Percentiles rank a stretch among this genome's conserved stretches.
Evolutionary conservation across 768 basidiomycete genomes (phyloP).

Genomic region (Auriscalpium orientale): DNA sequence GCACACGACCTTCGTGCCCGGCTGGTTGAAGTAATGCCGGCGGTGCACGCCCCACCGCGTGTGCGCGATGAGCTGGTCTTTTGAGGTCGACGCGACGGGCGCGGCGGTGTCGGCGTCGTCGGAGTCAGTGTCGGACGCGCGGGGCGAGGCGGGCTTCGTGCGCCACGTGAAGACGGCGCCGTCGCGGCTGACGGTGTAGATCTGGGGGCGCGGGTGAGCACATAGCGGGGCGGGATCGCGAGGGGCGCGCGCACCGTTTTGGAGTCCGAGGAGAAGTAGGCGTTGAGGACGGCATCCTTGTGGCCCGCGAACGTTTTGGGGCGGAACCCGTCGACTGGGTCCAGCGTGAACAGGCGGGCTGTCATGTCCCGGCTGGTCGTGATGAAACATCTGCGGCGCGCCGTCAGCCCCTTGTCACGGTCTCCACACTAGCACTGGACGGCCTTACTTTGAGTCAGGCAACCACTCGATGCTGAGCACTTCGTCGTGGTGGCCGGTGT

Average conservation of each 20-base stretch:
- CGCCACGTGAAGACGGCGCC: constrained; percentile 96
- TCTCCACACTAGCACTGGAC: not conserved
- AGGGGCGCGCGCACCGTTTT: constrained; percentile 47
- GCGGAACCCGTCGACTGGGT: constrained; percentile 87
- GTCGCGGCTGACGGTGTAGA: constrained; percentile 93
- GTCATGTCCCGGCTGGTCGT: constrained; percentile 98
- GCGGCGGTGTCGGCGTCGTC: constrained; percentile 45
- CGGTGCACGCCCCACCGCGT: constrained; percentile 91
- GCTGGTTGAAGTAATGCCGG: constrained; percentile 86
- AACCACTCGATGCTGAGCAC: constrained; percentile 87
- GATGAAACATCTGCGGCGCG: constrained; percentile 69
- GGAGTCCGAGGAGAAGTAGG: constrained; percentile 81
- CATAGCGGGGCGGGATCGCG: not conserved
- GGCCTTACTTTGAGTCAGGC: constrained; percentile 72
- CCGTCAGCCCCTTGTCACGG: too few relatives aligned
- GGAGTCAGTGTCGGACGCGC: constrained; percentile 41
- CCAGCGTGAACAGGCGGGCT: constrained; percentile 82
- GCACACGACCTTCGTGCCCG: constrained; percentile 82
- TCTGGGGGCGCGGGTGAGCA: constrained; percentile 39
- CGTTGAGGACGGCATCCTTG: constrained; percentile 74
- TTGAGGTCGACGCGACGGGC: constrained; percentile 45
- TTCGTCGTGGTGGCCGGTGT: constrained; percentile 94
- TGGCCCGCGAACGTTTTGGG: constrained; percentile 98
- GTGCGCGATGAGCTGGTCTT: constrained; percentile 39
- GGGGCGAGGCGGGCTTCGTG: constrained; percentile 56